Base-by-base conservation (phyloP, 2,329 filamentous ascomycete species). In the Arthrobotrys musiformis region DNA sequence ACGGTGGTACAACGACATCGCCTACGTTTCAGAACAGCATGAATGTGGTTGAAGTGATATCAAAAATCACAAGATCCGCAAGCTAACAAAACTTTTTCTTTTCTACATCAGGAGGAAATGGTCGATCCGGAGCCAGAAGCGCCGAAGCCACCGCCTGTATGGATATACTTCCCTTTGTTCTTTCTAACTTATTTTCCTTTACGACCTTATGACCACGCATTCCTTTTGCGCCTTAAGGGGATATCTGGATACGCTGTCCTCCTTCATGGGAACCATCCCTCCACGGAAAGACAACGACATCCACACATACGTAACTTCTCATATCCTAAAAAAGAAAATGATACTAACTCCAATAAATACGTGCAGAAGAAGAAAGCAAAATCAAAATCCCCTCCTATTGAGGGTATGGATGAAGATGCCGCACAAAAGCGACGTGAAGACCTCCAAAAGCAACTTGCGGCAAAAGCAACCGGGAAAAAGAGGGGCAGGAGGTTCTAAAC, bases 401-500 rank as follows among this genome's bases (percentile, higher is more conserved):
- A 81, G 42, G 76, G 79, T 28, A 77, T 79, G 72, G 80, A 80
- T 46, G 80, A 81, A 44, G 80, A 80, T 22, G 80, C 78, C 22
- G 80, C 80, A 26, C 79, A 81, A 70, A 78, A 76, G 26, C 79
- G 80, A 52, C 68, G 80, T 40, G 78, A 78, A 17, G 75, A 81
- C 48, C 52, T 81, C 19, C 74, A 80, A 70, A 79, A 79, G 64
- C 80, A 81, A 40, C 42, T 81, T 22, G 80, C 81, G 42, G 78
- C 80, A 8, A 81, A 81, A 72, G 70, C 80, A 22, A 80, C 80
- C 46, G 70, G 72, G 5, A 79, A 78, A n/a, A 79, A 73, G 50
- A 80, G 79, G 64, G 81, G 79, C 54, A 67, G 80, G 30, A 81
- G 79, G 40, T 81, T 81, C 60, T 81, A 64, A 78, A 26, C 11